Evolutionary conservation across 176 grass and related monocot species (phyloP).

Genomic region (Eleusine indica): DNA sequence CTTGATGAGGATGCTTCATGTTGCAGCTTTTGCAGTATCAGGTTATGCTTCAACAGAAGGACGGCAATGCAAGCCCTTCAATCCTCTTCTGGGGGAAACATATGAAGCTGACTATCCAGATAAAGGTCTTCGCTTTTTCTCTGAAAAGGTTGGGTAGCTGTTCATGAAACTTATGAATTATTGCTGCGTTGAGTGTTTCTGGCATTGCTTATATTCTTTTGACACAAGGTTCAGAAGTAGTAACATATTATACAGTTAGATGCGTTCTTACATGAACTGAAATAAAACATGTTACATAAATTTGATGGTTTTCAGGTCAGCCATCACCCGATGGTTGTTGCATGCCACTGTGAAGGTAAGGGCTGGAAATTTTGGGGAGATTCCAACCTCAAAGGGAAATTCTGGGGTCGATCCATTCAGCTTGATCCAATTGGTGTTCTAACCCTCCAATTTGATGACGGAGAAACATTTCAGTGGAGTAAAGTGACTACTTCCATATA

Average conservation of each 20-base stretch:
- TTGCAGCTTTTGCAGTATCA: conserved; percentile 95
- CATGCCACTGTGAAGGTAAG: conserved; percentile 89
- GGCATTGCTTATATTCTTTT: conserved; percentile 18
- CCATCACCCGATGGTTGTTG: conserved; percentile 94
- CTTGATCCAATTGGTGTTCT: conserved; percentile 94
- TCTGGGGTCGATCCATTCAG: conserved; percentile 97
- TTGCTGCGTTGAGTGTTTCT: conserved; percentile 28
- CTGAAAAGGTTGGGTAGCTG: conserved; percentile 75
- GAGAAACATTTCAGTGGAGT: conserved; percentile 92
- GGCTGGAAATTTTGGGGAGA: conserved; percentile 97
- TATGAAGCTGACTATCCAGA: conserved; percentile 98
- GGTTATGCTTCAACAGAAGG: conserved; percentile 99
- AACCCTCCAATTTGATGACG: conserved; percentile 94
- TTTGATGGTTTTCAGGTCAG: conserved; percentile 63
- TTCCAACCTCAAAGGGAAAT: conserved; percentile 96
- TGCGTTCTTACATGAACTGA: conserved; percentile 36
- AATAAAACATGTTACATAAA: conserved; percentile 29
- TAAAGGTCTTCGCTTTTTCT: conserved; percentile 95
- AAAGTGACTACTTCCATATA: conserved; percentile 99
- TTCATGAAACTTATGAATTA: conserved; percentile 4
- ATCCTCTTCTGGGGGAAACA: conserved; percentile 94
- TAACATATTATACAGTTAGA: background rate
- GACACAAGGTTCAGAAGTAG: background rate
- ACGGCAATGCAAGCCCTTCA: conserved; percentile 96
- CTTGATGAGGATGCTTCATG: conserved; percentile 88